Conservation (phyloP, 1,139 yeast genomes). For the Wickerhamiella infanticola region DNA sequence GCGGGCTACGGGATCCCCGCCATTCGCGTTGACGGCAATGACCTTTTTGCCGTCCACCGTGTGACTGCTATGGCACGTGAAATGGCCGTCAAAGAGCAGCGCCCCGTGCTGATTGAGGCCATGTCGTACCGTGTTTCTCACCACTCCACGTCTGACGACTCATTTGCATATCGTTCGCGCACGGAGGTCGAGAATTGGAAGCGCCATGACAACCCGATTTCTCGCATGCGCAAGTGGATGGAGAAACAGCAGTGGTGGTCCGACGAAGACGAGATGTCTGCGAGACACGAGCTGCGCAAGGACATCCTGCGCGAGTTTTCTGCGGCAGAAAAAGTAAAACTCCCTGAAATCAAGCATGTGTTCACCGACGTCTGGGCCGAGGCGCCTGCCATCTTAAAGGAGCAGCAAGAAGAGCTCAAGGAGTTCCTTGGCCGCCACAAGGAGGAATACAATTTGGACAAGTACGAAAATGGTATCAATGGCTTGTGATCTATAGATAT, state of each 20-base stretch:
- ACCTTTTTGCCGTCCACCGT: constrained; percentile 22
- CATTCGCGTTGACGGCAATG: constrained; percentile 26
- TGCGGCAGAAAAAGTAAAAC: constrained; percentile 21
- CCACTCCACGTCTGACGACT: constrained; percentile 26
- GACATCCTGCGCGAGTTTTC: constrained; percentile 19
- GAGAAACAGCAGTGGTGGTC: constrained; percentile 22
- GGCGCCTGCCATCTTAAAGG: constrained; percentile 17
- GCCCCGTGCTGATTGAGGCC: constrained; percentile 25
- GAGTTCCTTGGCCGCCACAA: constrained; percentile 22
- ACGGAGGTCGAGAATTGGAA: constrained; percentile 26
- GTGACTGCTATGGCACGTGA: constrained; percentile 22
- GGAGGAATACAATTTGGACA: constrained; percentile 20
- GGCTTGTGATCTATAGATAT: constrained; percentile 7
- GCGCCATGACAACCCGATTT: constrained; percentile 23
- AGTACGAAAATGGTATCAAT: constrained; percentile 19
- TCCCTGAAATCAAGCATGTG: constrained; percentile 19
- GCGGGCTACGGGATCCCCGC: constrained; percentile 26
- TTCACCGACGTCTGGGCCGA: constrained; percentile 20
- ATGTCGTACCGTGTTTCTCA: constrained; percentile 27
- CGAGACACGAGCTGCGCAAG: constrained; percentile 17
- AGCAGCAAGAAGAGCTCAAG: constrained; percentile 20
- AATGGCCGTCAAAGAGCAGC: constrained; percentile 20
- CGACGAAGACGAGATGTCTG: constrained; percentile 19
- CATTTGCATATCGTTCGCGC: constrained; percentile 24
- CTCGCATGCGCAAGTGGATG: constrained; percentile 24